Base-by-base conservation (phyloP, 371 early-diverging fungal species). In the Fennellomyces sp. region DNA sequence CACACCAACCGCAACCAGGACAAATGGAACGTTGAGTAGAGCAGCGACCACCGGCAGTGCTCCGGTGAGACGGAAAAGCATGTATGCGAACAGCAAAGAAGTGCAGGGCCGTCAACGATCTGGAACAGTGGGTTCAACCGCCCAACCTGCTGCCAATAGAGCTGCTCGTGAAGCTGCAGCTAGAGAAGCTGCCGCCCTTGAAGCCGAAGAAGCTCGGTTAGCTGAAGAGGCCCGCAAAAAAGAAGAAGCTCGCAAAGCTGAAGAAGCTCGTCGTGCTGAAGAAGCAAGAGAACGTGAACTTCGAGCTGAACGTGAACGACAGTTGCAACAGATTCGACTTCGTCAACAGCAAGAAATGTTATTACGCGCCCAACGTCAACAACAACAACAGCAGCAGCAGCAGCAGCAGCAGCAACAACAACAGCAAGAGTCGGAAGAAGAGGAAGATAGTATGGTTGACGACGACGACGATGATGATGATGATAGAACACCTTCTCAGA, bases 241-340 rank as follows among this genome's bases (percentile, higher is more conserved):
- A 42, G 36, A 23, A 15, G 19, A 11, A 26, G 21, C 41, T 56
- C 49, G 57, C 39, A 17, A 50, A 31, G 51, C 13, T 28, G 56
- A 41, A 38, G 62, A 58, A 45, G 52, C 17, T 29, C 53, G 7
- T 31, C 64, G 5, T 27, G 56, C 47, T 36, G 59, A 53, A 39
- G 47, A 41, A 45, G 56, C 38, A 15, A 21, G 13, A 38, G 59
- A 41, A 33, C 63, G 51, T 11, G 55, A 55, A 23, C 31, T 31
- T 29, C 59, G 63, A 55, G 64, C 65, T 8, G 50, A 33, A 2
- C 64, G 65, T 26, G 68, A 67, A 12, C 68, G 64, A 10, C 67
- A 70, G 31, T 28, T 71, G 3, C 64, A 64, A 23, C 68, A 71
- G 25, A 10, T 71, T 19, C 61, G 65, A 15, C 13, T 61, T 15